phyloP scores from a whole-genome alignment of 352 stramenopile genomes.

The Phytophthora tentaculata region DNA sequence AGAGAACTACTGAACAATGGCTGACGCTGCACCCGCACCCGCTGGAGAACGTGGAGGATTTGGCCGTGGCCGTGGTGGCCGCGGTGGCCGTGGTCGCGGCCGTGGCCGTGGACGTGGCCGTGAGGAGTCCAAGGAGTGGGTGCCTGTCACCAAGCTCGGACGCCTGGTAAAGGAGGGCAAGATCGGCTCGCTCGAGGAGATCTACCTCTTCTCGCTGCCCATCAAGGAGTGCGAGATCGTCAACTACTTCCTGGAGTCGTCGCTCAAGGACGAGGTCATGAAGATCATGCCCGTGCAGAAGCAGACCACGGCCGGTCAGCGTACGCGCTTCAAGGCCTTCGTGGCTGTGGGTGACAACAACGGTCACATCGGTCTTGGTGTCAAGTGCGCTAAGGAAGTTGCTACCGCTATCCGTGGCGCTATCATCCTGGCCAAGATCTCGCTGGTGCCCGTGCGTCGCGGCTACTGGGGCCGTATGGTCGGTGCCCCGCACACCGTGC shows the following conservation, averaged over 20 bases:
- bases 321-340: slow-evolving; percentile 99
- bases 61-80: slow-evolving; percentile 89
- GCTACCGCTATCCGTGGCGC: slow-evolving; percentile 99
- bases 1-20: slow-evolving; percentile 60
- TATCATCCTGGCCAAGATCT: slow-evolving; percentile 99
- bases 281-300: slow-evolving; percentile 99
- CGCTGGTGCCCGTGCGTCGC: slow-evolving; percentile 97
- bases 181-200: slow-evolving; percentile 99
- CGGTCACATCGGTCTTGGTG: slow-evolving; percentile 99
- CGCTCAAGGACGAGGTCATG: slow-evolving; percentile 99
- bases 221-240: slow-evolving; percentile 99
- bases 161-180: slow-evolving; percentile 99
- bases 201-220: slow-evolving; percentile 99
- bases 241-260: slow-evolving; percentile 98
- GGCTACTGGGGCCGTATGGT: slow-evolving; percentile 99
- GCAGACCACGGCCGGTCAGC: slow-evolving; percentile 99
- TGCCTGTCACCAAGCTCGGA: slow-evolving; percentile 99
- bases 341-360: slow-evolving; percentile 98
- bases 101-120: slow-evolving; percentile 86
- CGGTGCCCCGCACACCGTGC: slow-evolving; percentile 96
- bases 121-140: slow-evolving; percentile 97
- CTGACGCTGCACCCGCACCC: slow-evolving; percentile 66
- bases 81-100: slow-evolving; percentile 82
- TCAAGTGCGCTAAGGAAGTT: slow-evolving; percentile 99
- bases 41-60: slow-evolving; percentile 94